Base-by-base conservation (phyloP, 257 asterid species). In the Lavandula angustifolia region DNA sequence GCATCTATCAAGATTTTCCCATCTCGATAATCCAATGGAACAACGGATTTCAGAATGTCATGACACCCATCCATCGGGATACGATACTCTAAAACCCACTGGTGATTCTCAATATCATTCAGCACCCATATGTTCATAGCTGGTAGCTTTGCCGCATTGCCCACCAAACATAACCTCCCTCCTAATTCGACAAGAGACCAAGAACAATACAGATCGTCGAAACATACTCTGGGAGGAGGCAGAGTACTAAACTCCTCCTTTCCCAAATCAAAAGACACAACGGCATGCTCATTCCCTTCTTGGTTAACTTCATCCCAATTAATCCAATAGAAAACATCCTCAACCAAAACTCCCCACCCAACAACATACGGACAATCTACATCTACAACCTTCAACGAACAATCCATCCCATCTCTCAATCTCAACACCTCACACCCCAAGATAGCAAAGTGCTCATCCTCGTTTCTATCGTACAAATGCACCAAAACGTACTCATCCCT, bases 301-400 rank as follows among this genome's bases (percentile, higher is more conserved):
- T 73, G 78, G 66, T 61, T 48, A 29, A 73, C 81, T 49, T 73
- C 84, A 33, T 81, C 85, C 86, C 88, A 81, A 61, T 78, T 76
- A 85, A 81, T 84, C 87, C 85, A 84, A 77, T 79, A 79, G 44
- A 77, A 84, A 44, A 68, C 79, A 51, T 75, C 72, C 38, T 70
- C 78, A 53, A 81, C 83, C 79, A 81, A 64, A 9, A 84, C 87
- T 0, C 85, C 90, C 80, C 90, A 84, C 1, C 85, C 84, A 3
- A 84, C 81, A 1, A 70, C 78, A 75, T 65, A 81, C 0, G 82
- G 83, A 17, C 85, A 84, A 57, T 74, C 76, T 0, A 65, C 82
- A 60, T 78, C 74, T 5, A 76, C 70, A 52, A 79, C 85, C 49
- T 76, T 75, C 87, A 87, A 84, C 56, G 49, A 31, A 34, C 79